These are phyloP conservation scores for Neurospora tetraspora DNA, from an alignment of 495 filamentous ascomycete species.

Conservation along the genomic window DNA sequence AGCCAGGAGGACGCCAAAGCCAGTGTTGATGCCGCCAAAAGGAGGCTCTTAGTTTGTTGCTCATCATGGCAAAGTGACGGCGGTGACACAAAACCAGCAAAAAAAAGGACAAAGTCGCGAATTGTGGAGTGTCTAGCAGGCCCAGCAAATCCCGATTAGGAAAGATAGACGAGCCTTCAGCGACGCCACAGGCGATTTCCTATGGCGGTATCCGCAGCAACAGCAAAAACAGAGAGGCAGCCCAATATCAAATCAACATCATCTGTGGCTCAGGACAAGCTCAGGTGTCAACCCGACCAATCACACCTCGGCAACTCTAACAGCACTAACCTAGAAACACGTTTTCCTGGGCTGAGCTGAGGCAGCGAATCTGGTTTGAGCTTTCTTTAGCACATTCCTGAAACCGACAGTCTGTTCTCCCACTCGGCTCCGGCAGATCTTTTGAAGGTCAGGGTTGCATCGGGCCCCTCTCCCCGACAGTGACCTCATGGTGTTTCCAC, in stretches of 20 bases:
- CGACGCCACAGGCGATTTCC: slow-evolving; percentile 13
- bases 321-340: not conserved
- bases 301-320: not conserved
- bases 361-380: not conserved
- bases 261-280: not conserved
- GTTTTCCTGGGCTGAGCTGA: not conserved
- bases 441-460: not conserved
- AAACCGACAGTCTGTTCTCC: not conserved
- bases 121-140: not conserved
- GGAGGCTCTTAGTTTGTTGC: not conserved
- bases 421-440: not conserved
- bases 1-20: not conserved
- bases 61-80: not conserved
- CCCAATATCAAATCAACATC: not conserved
- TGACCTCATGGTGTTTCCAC: too few relatives aligned
- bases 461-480: not conserved
- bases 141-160: slow-evolving; percentile 13
- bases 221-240: not conserved
- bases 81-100: not conserved
- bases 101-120: not conserved
- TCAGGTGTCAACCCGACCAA: not conserved
- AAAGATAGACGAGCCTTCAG: slow-evolving; percentile 24
- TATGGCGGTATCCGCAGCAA: not conserved
- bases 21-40: not conserved
- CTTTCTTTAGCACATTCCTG: not conserved